These are phyloP conservation scores for Paragyromitra xinjiangensis DNA, from an alignment of 495 filamentous ascomycete genomes.

Conservation along the genomic window DNA sequence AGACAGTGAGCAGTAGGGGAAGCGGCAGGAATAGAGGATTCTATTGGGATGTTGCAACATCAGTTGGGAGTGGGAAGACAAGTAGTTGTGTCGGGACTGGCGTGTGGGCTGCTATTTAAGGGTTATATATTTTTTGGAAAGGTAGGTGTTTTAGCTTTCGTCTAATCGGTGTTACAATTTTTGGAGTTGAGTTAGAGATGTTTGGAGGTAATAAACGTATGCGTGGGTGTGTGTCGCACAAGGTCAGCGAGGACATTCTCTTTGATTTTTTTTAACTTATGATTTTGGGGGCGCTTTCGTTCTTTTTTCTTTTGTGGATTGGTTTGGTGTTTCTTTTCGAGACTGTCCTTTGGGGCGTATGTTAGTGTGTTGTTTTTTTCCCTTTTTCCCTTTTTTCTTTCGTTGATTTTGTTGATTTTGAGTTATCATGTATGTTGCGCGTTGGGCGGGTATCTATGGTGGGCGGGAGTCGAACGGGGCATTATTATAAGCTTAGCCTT, in stretches of 20 bases:
- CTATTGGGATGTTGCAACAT: constrained; percentile 76
- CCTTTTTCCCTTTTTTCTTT: constrained; percentile 1
- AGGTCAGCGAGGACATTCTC: constrained; percentile 11
- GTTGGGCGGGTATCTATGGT: neutral
- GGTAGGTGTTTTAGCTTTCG: constrained; percentile 7
- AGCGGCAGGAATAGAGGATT: constrained; percentile 62
- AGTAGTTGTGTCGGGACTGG: constrained; percentile 62
- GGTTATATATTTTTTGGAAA: neutral
- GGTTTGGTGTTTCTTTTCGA: constrained; percentile 1
- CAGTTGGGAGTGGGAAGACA: constrained; percentile 67
- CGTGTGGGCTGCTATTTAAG: constrained; percentile 64
- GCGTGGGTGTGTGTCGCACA: neutral
- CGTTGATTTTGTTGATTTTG: neutral
- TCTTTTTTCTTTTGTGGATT: constrained; percentile 9
- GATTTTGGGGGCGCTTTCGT: neutral
- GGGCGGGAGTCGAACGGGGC: neutral
- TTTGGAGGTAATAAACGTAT: constrained; percentile 10
- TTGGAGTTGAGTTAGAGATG: constrained; percentile 18
- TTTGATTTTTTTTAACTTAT: neutral
- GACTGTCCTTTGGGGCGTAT: constrained; percentile 24
- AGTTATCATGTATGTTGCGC: neutral
- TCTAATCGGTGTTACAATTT: neutral
- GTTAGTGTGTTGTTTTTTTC: constrained; percentile 3
- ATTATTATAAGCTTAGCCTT: neutral
- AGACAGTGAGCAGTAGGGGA: constrained; percentile 58